Conservation (phyloP, 2,329 filamentous ascomycete species). For the Microdochium nivale region DNA sequence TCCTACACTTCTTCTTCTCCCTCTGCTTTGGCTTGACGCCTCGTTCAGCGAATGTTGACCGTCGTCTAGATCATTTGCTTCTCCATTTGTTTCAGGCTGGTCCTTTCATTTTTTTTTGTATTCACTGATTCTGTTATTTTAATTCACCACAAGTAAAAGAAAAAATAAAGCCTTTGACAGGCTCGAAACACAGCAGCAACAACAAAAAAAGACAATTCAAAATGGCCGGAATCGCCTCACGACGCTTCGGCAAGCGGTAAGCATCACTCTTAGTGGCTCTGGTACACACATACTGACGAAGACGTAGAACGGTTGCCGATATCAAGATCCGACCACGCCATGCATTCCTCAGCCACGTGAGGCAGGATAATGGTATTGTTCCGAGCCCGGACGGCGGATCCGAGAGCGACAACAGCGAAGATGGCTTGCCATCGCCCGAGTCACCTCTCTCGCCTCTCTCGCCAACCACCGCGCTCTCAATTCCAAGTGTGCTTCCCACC, state of each 20-base stretch:
- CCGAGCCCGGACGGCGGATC: too few relatives aligned
- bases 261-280: neutral
- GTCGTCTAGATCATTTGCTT: neutral
- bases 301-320: neutral
- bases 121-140: neutral
- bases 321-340: neutral
- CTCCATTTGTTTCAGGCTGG: neutral
- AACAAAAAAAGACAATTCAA: neutral
- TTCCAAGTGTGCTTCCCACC: neutral
- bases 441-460: neutral
- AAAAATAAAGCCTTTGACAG: neutral
- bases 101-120: neutral
- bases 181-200: neutral
- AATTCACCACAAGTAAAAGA: neutral
- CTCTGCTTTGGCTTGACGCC: neutral
- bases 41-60: neutral
- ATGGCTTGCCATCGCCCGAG: neutral
- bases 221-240: neutral
- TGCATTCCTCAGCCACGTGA: neutral
- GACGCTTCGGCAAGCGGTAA: neutral
- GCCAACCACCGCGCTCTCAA: neutral
- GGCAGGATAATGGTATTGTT: neutral
- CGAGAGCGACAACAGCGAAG: neutral
- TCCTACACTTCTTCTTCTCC: neutral
- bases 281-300: neutral